A percentile compares a stretch with the other conserved stretches of the same genome.
Evolutionary conservation across 495 filamentous ascomycete species (phyloP).

Genomic region (Hypoxylon rickii): DNA sequence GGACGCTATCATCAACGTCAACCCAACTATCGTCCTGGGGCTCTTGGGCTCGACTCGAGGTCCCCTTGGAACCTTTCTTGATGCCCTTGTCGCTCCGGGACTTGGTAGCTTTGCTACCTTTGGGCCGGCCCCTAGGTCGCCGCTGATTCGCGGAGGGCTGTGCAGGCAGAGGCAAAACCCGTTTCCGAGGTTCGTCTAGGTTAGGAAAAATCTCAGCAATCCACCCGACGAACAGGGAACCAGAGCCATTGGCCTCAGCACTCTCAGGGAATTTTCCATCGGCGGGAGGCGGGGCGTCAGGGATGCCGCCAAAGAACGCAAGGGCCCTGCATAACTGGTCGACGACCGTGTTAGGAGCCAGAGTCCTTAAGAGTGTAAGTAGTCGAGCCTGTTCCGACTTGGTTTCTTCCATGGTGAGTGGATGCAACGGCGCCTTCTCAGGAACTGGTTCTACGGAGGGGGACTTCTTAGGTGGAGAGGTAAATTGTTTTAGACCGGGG

Average conservation of each 20-base stretch:
- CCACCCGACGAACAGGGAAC: conserved; percentile 62
- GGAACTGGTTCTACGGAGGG: conserved; percentile 26
- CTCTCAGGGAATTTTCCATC: conserved; percentile 58
- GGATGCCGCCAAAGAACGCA: conserved; percentile 62
- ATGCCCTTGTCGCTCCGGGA: conserved; percentile 55
- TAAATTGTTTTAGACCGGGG: conserved; percentile 40
- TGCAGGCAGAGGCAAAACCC: conserved; percentile 17
- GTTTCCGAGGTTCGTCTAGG: conserved; percentile 33
- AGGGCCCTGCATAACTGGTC: conserved; percentile 63
- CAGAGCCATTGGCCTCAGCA: conserved; percentile 57
- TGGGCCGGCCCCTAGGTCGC: conserved; percentile 55
- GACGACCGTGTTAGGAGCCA: conserved; percentile 57
- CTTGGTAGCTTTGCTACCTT: conserved; percentile 56
- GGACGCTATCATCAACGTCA: conserved; percentile 38
- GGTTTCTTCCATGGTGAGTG: conserved; percentile 52
- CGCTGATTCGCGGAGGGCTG: conserved; percentile 32
- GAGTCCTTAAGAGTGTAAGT: conserved; percentile 55
- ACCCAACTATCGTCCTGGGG: conserved; percentile 41
- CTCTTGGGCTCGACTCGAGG: conserved; percentile 26
- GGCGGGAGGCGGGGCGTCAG: conserved; percentile 56
- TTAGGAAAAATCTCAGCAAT: conserved; percentile 62
- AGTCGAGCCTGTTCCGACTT: conserved; percentile 61
- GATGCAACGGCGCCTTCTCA: conserved; percentile 13
- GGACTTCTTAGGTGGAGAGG: conserved; percentile 28
- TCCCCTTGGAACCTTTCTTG: conserved; percentile 48